These are phyloP conservation scores for Madurella mycetomatis DNA, from an alignment of 2,329 filamentous ascomycete species.

Conservation along the genomic window DNA sequence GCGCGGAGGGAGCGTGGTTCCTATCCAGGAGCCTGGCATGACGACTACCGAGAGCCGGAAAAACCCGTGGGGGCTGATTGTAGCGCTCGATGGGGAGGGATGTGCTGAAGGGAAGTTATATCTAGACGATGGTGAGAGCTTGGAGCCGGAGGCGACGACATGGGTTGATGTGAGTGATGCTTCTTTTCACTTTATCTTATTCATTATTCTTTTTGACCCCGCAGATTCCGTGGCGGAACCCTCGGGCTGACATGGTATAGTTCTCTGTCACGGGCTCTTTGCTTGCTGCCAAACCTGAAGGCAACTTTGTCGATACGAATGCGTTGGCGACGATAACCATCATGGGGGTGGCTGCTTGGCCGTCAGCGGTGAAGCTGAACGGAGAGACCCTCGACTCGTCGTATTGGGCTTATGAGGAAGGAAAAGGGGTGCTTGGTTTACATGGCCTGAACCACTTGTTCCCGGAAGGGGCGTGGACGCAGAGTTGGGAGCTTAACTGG, in stretches of 20 bases:
- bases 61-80: slow-evolving; percentile 64
- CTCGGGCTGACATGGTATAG: slow-evolving; percentile 34
- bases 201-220: too few species aligned
- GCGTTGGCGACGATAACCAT: slow-evolving; percentile 59
- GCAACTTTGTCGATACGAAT: slow-evolving; percentile 53
- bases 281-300: slow-evolving; percentile 45
- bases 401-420: slow-evolving; percentile 46
- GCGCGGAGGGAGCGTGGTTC: slow-evolving; percentile 63
- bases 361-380: slow-evolving; percentile 49
- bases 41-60: slow-evolving; percentile 60
- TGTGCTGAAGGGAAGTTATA: slow-evolving; percentile 61
- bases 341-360: slow-evolving; percentile 46
- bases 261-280: slow-evolving; percentile 32
- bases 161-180: slow-evolving; percentile 43
- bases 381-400: slow-evolving; percentile 37
- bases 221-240: background rate
- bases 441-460: slow-evolving; percentile 47
- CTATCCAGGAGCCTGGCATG: slow-evolving; percentile 62
- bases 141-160: slow-evolving; percentile 52
- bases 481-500: slow-evolving; percentile 43
- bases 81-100: slow-evolving; percentile 53
- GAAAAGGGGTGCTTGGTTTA: slow-evolving; percentile 46
- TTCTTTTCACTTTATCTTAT: background rate
- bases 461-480: slow-evolving; percentile 51
- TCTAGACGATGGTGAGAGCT: slow-evolving; percentile 69